Evolutionary conservation across 2,329 filamentous ascomycete species (phyloP).

Genomic region (Raffaelea ambrosiae): DNA sequence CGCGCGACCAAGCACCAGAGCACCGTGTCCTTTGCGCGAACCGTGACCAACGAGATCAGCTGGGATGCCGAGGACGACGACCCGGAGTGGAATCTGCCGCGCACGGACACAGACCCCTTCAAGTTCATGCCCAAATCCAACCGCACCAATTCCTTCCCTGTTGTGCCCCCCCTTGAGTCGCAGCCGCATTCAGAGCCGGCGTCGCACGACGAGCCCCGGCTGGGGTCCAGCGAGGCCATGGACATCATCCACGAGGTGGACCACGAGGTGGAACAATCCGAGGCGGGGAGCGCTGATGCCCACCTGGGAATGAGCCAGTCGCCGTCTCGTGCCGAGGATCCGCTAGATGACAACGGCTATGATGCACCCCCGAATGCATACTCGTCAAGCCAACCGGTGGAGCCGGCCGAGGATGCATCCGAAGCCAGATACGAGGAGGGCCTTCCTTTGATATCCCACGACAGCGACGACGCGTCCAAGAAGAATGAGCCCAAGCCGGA

Average conservation of each 20-base stretch:
- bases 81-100: conserved; percentile 45
- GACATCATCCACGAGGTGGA: conserved; percentile 46
- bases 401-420: conserved; percentile 32
- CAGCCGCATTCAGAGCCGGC: conserved; percentile 18
- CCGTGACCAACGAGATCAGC: conserved; percentile 53
- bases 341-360: background rate
- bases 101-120: conserved; percentile 48
- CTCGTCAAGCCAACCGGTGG: conserved; percentile 34
- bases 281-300: conserved; percentile 18
- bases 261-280: conserved; percentile 31
- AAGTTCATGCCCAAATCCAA: conserved; percentile 49
- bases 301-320: too few relatives aligned
- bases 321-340: background rate
- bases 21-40: conserved; percentile 55
- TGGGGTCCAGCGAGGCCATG: conserved; percentile 42
- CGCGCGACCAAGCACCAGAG: conserved; percentile 43
- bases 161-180: conserved; percentile 36
- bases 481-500: conserved; percentile 1
- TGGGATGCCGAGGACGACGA: conserved; percentile 51
- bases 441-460: conserved; percentile 48
- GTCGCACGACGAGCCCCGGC: conserved; percentile 14
- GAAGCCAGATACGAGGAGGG: conserved; percentile 63
- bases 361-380: conserved; percentile 13
- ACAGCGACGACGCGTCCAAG: conserved; percentile 18
- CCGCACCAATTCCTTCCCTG: conserved; percentile 56